phyloP scores from a whole-genome alignment of 768 basidiomycete species.

The Kwoniella dendrophila region DNA sequence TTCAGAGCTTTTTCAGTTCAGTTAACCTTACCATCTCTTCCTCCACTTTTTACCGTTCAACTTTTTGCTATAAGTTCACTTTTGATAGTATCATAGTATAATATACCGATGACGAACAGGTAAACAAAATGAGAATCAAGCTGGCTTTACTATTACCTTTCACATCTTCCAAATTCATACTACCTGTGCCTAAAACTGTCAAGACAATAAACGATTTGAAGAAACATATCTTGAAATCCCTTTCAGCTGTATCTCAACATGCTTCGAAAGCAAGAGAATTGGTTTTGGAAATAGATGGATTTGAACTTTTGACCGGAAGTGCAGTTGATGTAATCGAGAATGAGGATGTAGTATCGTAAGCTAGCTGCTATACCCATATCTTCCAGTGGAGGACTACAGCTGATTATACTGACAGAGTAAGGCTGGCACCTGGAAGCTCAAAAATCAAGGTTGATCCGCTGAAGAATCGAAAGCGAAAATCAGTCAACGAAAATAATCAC shows the following conservation, averaged over 20 bases:
- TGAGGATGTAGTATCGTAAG: slow-evolving; percentile 53
- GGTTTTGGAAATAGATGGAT: slow-evolving; percentile 44
- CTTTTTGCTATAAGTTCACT: too few species aligned
- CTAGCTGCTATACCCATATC: not conserved
- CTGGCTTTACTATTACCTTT: slow-evolving; percentile 42
- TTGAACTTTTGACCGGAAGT: slow-evolving; percentile 63
- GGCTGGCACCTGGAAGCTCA: slow-evolving; percentile 26
- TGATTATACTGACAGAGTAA: slow-evolving; percentile 21
- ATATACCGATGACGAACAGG: not conserved
- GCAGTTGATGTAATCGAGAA: slow-evolving; percentile 78
- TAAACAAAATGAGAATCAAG: slow-evolving; percentile 30
- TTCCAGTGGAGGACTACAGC: not conserved
- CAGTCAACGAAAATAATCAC: not conserved
- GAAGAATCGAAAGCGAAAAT: not conserved
- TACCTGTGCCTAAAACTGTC: slow-evolving; percentile 28
- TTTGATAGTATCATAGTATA: not conserved
- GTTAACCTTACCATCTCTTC: too few species aligned
- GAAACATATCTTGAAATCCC: slow-evolving; percentile 28
- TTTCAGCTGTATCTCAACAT: slow-evolving; percentile 24
- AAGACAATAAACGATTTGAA: slow-evolving; percentile 38
- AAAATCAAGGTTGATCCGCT: not conserved
- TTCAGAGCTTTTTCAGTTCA: too few species aligned
- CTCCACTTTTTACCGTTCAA: too few species aligned
- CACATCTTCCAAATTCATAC: slow-evolving; percentile 28
- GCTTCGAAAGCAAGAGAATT: slow-evolving; percentile 22